A percentile compares a stretch with the other conserved stretches of the same genome.
phyloP scores from a whole-genome alignment of 495 filamentous ascomycete species.

The Tuber melanosporum region DNA sequence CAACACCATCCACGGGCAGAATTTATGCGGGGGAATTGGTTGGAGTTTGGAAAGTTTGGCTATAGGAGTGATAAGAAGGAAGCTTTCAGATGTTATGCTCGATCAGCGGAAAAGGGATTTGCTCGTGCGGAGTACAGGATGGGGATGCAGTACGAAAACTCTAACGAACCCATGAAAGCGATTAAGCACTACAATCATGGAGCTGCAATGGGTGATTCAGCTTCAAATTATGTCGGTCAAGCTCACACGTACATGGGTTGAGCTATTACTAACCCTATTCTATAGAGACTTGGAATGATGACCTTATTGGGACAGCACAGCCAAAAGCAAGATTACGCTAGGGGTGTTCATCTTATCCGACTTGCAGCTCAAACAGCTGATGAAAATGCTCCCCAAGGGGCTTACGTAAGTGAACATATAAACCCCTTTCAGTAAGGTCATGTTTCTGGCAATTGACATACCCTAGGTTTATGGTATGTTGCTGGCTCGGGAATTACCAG shows the following conservation, averaged over 20 bases:
- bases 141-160: conserved; percentile 94
- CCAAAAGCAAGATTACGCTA: conserved; percentile 69
- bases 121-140: conserved; percentile 94
- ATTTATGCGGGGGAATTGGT: conserved; percentile 93
- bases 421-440: not conserved
- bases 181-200: conserved; percentile 81
- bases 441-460: conserved; percentile 13
- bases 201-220: conserved; percentile 71
- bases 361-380: conserved; percentile 80
- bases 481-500: conserved; percentile 77
- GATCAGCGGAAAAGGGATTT: conserved; percentile 84
- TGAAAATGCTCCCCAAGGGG: conserved; percentile 94
- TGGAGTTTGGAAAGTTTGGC: conserved; percentile 96
- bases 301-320: conserved; percentile 88
- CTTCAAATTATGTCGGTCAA: conserved; percentile 69
- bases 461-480: conserved; percentile 87
- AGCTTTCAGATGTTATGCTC: conserved; percentile 75
- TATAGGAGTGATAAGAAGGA: conserved; percentile 84
- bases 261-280: conserved; percentile 34
- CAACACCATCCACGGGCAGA: conserved; percentile 91
- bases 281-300: conserved; percentile 88
- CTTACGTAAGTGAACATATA: conserved; percentile 56
- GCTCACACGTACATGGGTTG: conserved; percentile 1
- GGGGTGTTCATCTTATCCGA: conserved; percentile 73
- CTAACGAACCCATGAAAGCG: conserved; percentile 83